Base-by-base conservation (phyloP, 2,329 filamentous ascomycete genomes). In the Rutstroemia sp. region DNA sequence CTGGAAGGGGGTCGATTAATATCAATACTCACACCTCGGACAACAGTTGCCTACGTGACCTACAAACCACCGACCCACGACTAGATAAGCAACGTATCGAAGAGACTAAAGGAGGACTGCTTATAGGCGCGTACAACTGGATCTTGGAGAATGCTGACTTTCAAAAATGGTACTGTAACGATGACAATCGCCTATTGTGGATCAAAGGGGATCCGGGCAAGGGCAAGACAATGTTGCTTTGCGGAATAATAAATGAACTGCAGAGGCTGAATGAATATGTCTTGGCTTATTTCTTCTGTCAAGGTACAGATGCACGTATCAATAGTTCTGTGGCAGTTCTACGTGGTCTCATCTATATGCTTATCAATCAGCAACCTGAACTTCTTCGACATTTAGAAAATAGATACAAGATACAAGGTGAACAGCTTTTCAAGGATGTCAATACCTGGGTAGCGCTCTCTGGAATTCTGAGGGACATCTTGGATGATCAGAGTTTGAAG, bases 191-290 rank as follows among this genome's bases (percentile, higher is more conserved):
- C 21, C 12, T 52, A 3, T 38, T 52, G 6, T 45, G 49, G 49
- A 44, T 52, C 5, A 45, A 52, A 17, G 50, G 50, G 1, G 9
- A 52, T 21, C 50, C 50, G 19, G 50, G 50, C 23, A 52, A 45
- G 12, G 39, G 39, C 25, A 52, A 52, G 16, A 52, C 39, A 8
- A 52, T 52, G 39, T 21, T 52, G 2, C 21, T 52, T 23, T 52
- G 50, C 4, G 25, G 50, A 9, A 17, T 52, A 17, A 52, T 52
- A 8, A 16, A 52, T 21, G 50, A 52, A 16, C 19, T 48, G 9
- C 12, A 19, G 12, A 45, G 6, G 9, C 6, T 4, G 2, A 3
- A 14, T 10, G 5, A 10, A 12, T 10, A 45, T 5, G 5, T 44
- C 10, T 14, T 52, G 16, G 44, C 21, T 0, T 52, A 30, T 25